Evolutionary conservation across 805 yeast species (phyloP).

Genomic region (Suhomyces emberorum): DNA sequence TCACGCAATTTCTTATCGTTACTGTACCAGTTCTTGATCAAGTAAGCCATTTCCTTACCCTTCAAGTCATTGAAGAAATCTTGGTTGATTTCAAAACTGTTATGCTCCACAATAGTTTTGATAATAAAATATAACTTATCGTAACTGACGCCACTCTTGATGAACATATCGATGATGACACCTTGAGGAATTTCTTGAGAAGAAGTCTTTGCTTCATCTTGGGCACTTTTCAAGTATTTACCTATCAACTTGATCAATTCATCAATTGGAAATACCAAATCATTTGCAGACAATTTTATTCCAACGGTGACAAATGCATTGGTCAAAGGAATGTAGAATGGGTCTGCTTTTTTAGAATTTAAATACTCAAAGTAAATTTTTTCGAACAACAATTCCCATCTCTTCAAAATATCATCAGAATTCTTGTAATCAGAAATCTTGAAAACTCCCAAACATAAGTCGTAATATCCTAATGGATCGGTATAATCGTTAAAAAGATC

Average conservation of each 20-base stretch:
- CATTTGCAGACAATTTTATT: constrained; percentile 60
- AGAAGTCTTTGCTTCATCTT: constrained; percentile 26
- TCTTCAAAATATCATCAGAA: constrained; percentile 72
- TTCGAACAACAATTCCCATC: constrained; percentile 75
- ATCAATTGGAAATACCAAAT: constrained; percentile 75
- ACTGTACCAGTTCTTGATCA: constrained; percentile 65
- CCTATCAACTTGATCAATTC: constrained; percentile 65
- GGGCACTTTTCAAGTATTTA: constrained; percentile 45
- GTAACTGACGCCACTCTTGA: constrained; percentile 59
- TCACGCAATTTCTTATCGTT: constrained; percentile 63
- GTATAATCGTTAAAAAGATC: constrained; percentile 84
- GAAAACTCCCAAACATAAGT: constrained; percentile 72
- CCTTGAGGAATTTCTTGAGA: constrained; percentile 40
- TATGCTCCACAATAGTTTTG: constrained; percentile 60
- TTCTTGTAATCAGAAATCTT: constrained; percentile 83
- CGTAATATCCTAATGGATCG: constrained; percentile 84
- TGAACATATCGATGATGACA: constrained; percentile 56
- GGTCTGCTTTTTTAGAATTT: constrained; percentile 23
- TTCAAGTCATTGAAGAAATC: constrained; percentile 42
- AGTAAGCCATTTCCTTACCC: constrained; percentile 54
- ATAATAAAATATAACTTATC: constrained; percentile 64
- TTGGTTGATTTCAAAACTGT: constrained; percentile 48
- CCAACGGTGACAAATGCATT: constrained; percentile 53
- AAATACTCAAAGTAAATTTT: constrained; percentile 38
- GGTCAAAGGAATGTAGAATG: constrained; percentile 36